Evolutionary conservation across 2,329 filamentous ascomycete species (phyloP).

Genomic region (Fusarium devonianum): DNA sequence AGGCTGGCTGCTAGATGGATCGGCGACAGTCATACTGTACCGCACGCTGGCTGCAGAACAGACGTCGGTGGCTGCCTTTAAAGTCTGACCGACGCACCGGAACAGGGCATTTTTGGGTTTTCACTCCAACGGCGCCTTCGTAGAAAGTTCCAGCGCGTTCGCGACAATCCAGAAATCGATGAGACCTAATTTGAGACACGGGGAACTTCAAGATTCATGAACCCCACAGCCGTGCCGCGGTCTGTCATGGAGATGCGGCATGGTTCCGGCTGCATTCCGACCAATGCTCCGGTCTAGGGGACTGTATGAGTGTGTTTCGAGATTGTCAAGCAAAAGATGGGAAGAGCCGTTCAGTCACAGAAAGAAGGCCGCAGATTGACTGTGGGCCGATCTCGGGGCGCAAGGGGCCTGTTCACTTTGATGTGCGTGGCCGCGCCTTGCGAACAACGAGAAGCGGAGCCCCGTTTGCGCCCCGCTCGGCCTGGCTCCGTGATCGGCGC

Average conservation of each 20-base stretch:
- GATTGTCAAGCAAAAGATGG: background rate
- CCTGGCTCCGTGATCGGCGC: constrained; percentile 7
- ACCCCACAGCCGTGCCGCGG: background rate
- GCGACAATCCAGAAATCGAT: background rate
- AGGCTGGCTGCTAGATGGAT: constrained; percentile 26
- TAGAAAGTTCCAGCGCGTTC: constrained; percentile 39
- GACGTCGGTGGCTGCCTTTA: constrained; percentile 29
- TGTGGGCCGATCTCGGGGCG: constrained; percentile 38
- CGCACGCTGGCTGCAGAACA: constrained; percentile 1
- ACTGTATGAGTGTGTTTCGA: background rate
- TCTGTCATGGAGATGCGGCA: background rate
- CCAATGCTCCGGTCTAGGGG: no score
- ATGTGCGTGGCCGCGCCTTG: constrained; percentile 35
- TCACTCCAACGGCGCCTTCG: constrained; percentile 6
- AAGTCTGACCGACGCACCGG: constrained; percentile 26
- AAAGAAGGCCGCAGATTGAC: no score
- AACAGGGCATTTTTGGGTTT: constrained; percentile 5
- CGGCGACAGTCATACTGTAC: constrained; percentile 25
- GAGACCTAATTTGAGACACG: background rate
- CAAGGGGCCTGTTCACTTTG: no score
- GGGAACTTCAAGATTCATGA: background rate
- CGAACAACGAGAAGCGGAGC: constrained; percentile 42
- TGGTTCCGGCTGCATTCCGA: background rate
- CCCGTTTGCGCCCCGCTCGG: constrained; percentile 16
- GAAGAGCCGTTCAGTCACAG: no score